Base-by-base conservation (phyloP, 179 eudicot genomes). In the Actinidia arguta region DNA sequence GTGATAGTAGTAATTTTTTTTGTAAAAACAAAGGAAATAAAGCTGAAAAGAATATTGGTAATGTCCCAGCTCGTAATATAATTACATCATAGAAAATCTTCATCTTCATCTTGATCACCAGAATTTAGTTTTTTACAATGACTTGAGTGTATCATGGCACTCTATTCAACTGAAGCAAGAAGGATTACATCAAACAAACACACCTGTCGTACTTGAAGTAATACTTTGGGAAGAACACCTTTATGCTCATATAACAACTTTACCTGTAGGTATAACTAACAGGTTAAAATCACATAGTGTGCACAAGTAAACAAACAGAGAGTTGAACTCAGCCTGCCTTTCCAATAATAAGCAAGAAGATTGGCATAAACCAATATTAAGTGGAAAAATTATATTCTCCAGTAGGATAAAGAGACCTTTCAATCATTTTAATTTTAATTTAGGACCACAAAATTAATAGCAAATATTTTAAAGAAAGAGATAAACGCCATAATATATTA, bases 181-280 rank as follows among this genome's bases (percentile, higher is more conserved):
- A 70, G 14, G 16, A 46, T 18, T n/a, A 59, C 50, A 36, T 8
- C 16, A 27, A 22, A 51, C 63, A 51, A 24, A 84, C 92, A 76
- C 51, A 95, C 99, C 98, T 97, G 99, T 22, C 91, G 89, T 79
- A 89, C 94, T 90, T 80, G 92, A 85, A 90, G 86, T 73, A 94
- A 63, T 72, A 97, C 92, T 88, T 97, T 95, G 22, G 98, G 93
- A 69, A 97, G 95, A 75, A 97, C 93, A 76, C 98, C 97, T 89
- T 94, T 95, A 84, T 91, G 83, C 55, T 91, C 90, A 80, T 89
- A 91, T 52, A 88, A 90, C 87, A 93, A 85, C 80, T 91, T 90
- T 78, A 97, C 90, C 99, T 97, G 93, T 86, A 75, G 70, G 56
- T 68, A 82, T 64, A 76, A 69, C 61, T 12, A 82, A 50, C 20